phyloP scores from a whole-genome alignment of 345 rosid genomes.

The Gossypium herbaceum region DNA sequence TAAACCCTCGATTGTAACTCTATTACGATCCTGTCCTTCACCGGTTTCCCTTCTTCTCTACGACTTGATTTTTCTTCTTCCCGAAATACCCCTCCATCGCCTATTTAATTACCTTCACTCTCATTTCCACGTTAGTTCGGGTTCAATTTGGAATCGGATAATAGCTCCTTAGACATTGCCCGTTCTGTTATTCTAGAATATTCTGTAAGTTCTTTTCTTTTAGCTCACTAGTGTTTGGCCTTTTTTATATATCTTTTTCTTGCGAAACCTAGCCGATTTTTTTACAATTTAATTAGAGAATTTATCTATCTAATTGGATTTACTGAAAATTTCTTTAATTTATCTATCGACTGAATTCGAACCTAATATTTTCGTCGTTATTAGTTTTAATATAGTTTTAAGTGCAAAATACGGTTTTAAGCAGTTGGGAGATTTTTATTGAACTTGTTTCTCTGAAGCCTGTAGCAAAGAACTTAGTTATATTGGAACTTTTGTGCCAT shows the following conservation, averaged over 20 bases:
- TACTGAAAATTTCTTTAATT: background rate
- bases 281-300: background rate
- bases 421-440: background rate
- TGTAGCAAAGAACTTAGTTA: background rate
- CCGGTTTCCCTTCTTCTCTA: conserved; percentile 18
- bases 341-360: background rate
- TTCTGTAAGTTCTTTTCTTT: conserved; percentile 23
- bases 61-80: background rate
- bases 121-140: background rate
- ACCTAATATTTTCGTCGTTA: background rate
- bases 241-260: background rate
- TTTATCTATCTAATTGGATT: background rate
- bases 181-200: conserved; percentile 19
- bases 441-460: background rate
- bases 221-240: background rate
- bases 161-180: background rate
- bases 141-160: conserved; percentile 15
- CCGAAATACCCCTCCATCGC: conserved; percentile 26
- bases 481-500: background rate
- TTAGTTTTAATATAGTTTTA: background rate
- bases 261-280: background rate
- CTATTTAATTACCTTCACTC: conserved; percentile 12
- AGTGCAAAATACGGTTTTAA: background rate
- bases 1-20: conserved; percentile 18
- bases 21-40: conserved; percentile 35